A percentile compares a stretch with the other conserved stretches of the same genome.
phyloP scores from a whole-genome alignment of 129 eudicot species.

The Centrapalus pauciflorus region DNA sequence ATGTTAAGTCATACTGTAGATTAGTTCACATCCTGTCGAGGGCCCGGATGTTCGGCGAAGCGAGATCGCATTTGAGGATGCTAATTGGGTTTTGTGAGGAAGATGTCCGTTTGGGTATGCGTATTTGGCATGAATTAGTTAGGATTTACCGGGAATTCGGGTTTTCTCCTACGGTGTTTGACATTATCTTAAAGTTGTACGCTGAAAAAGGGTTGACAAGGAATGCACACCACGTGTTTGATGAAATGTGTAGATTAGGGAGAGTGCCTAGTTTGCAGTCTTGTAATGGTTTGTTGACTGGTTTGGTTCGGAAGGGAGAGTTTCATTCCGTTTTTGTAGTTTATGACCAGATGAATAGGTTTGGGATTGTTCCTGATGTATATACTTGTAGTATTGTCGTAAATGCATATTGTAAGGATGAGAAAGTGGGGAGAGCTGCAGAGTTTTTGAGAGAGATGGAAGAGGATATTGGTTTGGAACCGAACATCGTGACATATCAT shows the following conservation, averaged over 20 bases:
- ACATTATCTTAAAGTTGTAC: constrained; percentile 53
- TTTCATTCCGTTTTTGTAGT: constrained; percentile 40
- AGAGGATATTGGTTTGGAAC: constrained; percentile 49
- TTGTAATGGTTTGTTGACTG: constrained; percentile 72
- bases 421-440: constrained; percentile 40
- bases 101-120: background rate
- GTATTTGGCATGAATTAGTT: constrained; percentile 52
- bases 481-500: constrained; percentile 62
- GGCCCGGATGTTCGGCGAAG: constrained; percentile 62
- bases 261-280: constrained; percentile 57
- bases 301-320: constrained; percentile 51
- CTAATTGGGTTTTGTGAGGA: constrained; percentile 33
- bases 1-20: constrained; percentile 39
- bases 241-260: constrained; percentile 66
- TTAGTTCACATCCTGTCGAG: constrained; percentile 65
- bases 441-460: constrained; percentile 46
- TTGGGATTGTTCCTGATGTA: constrained; percentile 72
- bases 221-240: constrained; percentile 79
- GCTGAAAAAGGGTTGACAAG: constrained; percentile 55
- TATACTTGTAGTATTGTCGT: constrained; percentile 69
- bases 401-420: constrained; percentile 78
- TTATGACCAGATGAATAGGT: constrained; percentile 58
- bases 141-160: constrained; percentile 54
- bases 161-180: constrained; percentile 76
- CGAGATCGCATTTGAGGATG: constrained; percentile 36